Conservation (phyloP, 768 basidiomycete species). For the Rossbeevera mucosa region DNA sequence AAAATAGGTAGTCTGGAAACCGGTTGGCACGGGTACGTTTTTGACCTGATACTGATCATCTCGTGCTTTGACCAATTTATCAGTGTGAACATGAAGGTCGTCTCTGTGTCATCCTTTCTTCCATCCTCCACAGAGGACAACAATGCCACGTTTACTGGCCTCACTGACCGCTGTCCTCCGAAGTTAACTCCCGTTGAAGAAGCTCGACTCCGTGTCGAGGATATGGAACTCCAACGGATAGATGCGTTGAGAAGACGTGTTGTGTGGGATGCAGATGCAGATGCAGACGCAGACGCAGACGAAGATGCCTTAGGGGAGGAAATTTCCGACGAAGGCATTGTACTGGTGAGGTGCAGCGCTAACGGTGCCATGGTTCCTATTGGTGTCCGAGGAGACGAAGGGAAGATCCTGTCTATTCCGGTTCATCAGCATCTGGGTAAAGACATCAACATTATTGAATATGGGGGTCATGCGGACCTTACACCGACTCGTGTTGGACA, state of each 20-base stretch:
- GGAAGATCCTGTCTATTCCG: constrained; percentile 47
- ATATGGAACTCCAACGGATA: constrained; percentile 54
- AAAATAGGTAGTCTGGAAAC: constrained; percentile 64
- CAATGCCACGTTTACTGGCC: constrained; percentile 52
- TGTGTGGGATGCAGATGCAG: constrained; percentile 61
- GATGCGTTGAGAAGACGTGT: constrained; percentile 62
- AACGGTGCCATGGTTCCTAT: constrained; percentile 37
- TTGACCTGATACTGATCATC: not conserved
- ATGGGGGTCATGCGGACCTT: constrained; percentile 46
- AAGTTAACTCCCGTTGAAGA: constrained; percentile 57
- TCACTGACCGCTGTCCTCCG: constrained; percentile 30
- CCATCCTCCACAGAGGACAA: constrained; percentile 61
- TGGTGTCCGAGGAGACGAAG: constrained; percentile 55
- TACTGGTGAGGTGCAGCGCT: constrained; percentile 22
- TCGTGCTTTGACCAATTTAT: not conserved
- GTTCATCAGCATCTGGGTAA: constrained; percentile 15
- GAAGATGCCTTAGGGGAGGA: constrained; percentile 59
- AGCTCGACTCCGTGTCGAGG: constrained; percentile 45
- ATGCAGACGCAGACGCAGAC: constrained; percentile 43
- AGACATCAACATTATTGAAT: constrained; percentile 28
- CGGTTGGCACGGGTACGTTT: constrained; percentile 62
- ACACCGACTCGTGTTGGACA: constrained; percentile 54
- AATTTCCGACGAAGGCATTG: constrained; percentile 23
- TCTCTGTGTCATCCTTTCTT: constrained; percentile 69
- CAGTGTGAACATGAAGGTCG: constrained; percentile 67